These are phyloP conservation scores for Flaveria bidentis DNA, from an alignment of 129 eudicot genomes.

Conservation along the genomic window DNA sequence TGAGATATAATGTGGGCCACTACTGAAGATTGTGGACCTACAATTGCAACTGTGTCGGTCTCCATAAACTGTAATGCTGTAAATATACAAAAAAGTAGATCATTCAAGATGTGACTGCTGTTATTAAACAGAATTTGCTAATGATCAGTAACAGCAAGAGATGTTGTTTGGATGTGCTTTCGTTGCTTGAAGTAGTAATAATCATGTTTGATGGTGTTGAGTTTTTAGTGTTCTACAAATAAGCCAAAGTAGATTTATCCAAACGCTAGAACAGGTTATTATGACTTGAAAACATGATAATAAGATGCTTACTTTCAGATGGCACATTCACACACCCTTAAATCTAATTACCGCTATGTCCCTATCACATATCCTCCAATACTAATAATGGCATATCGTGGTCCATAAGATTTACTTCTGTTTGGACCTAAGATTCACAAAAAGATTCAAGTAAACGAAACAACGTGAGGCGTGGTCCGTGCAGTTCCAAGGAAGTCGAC, in stretches of 20 bases:
- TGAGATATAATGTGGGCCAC: constrained; percentile 72
- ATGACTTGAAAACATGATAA: background rate
- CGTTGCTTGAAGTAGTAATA: too few species aligned
- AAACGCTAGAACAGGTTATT: background rate
- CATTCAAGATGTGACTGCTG: constrained; percentile 9
- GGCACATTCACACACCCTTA: background rate
- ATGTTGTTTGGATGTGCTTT: constrained; percentile 4
- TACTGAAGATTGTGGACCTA: constrained; percentile 92
- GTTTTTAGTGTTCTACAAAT: too few species aligned
- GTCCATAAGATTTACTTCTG: constrained; percentile 21
- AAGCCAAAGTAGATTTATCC: constrained; percentile 1
- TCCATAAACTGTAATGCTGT: constrained; percentile 91
- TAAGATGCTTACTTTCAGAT: constrained; percentile 1
- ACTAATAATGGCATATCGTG: constrained; percentile 4
- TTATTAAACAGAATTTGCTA: background rate
- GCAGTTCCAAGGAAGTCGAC: too few species aligned
- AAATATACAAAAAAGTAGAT: constrained; percentile 8
- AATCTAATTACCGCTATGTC: constrained; percentile 17
- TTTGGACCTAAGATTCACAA: background rate
- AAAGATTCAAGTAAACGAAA: background rate
- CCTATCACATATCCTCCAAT: constrained; percentile 19
- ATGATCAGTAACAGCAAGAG: constrained; percentile 2
- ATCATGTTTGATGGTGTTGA: too few species aligned
- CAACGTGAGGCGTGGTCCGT: constrained; percentile 17
- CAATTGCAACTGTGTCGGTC: constrained; percentile 65